Evolutionary conservation across 2,329 filamentous ascomycete genomes (phyloP).

Genomic region (Fusarium sp.): DNA sequence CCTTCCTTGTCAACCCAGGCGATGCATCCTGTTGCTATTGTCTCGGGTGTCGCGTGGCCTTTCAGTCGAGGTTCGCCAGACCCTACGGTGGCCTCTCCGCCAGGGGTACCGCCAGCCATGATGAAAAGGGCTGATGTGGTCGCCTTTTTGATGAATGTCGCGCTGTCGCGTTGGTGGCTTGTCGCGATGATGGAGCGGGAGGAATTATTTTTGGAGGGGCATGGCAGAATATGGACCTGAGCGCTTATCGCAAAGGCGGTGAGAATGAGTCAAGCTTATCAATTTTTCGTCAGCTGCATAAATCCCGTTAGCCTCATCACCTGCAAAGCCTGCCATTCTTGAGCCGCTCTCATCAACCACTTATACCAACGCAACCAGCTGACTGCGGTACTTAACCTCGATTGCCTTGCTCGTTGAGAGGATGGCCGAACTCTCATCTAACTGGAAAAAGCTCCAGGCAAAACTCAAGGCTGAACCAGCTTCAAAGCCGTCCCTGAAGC

Average conservation of each 20-base stretch:
- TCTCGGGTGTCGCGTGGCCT: conserved; percentile 86
- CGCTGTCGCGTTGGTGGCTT: conserved; percentile 18
- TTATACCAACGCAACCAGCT: conserved; percentile 5
- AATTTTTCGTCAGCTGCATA: conserved; percentile 38
- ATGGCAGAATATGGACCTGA: conserved; percentile 42
- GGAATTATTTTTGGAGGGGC: conserved; percentile 42
- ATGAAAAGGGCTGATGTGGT: conserved; percentile 48
- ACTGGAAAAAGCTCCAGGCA: conserved; percentile 84
- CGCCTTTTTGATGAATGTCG: conserved; percentile 42
- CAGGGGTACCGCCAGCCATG: conserved; percentile 65
- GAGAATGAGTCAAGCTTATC: conserved; percentile 36
- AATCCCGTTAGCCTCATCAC: conserved; percentile 27
- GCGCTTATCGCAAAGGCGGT: conserved; percentile 45
- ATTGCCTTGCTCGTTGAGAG: not conserved
- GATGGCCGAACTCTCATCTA: conserved; percentile 69
- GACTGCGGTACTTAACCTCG: not conserved
- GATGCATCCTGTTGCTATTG: conserved; percentile 73
- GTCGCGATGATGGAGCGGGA: conserved; percentile 18
- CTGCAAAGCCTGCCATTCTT: conserved; percentile 3
- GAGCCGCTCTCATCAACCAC: conserved; percentile 1
- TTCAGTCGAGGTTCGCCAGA: conserved; percentile 73
- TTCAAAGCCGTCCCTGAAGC: conserved; percentile 54
- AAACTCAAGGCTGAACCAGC: conserved; percentile 63
- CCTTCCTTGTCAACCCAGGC: conserved; percentile 78
- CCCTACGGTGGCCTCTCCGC: conserved; percentile 66